phyloP scores from a whole-genome alignment of 805 yeast genomes.

The Grigorovia humatica region DNA sequence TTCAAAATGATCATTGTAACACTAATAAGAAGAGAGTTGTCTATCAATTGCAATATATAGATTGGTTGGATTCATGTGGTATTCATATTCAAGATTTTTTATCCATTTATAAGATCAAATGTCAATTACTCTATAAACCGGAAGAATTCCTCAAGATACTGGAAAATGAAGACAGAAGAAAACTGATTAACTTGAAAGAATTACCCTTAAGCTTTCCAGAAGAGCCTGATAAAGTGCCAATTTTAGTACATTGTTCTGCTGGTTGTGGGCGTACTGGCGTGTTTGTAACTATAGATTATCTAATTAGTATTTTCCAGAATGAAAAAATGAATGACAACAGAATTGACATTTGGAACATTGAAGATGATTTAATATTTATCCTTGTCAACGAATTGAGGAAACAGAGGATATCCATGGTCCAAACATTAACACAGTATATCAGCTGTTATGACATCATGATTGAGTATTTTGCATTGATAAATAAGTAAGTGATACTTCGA shows the following conservation, averaged over 20 bases:
- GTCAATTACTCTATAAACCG: slow-evolving; percentile 19
- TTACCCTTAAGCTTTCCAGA: not conserved
- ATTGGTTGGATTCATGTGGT: slow-evolving; percentile 80
- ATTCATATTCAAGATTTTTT: slow-evolving; percentile 23
- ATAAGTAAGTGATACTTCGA: not conserved
- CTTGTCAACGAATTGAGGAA: slow-evolving; percentile 53
- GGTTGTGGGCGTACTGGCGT: slow-evolving; percentile 97
- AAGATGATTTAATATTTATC: slow-evolving; percentile 47
- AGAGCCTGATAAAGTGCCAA: slow-evolving; percentile 30
- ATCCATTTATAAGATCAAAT: slow-evolving; percentile 13
- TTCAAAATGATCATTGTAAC: no score
- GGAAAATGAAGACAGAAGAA: not conserved
- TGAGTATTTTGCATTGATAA: slow-evolving; percentile 20
- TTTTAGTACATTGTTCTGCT: slow-evolving; percentile 85
- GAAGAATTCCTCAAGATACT: not conserved
- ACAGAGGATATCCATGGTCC: slow-evolving; percentile 72
- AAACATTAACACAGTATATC: slow-evolving; percentile 58
- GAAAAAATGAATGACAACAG: slow-evolving; percentile 25
- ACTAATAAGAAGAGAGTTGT: slow-evolving; percentile 27
- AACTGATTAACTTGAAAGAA: not conserved
- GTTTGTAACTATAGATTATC: slow-evolving; percentile 54
- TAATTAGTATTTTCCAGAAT: slow-evolving; percentile 28
- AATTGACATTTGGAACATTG: slow-evolving; percentile 33
- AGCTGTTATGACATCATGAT: slow-evolving; percentile 53
- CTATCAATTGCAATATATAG: slow-evolving; percentile 59